Conservation (phyloP, 805 yeast species). For the Wickerhamiella brachini region DNA sequence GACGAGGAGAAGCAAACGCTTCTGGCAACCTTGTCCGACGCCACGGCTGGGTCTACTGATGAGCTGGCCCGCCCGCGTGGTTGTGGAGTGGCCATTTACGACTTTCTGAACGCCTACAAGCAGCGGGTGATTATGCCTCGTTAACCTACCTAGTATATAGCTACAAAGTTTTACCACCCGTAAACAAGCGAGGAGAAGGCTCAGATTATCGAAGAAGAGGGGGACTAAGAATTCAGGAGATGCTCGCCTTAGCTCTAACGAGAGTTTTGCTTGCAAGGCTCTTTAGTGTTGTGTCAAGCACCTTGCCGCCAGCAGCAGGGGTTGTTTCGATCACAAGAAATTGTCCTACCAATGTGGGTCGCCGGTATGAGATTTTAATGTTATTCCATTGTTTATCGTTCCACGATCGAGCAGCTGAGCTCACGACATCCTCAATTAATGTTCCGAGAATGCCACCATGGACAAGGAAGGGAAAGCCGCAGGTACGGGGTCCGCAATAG, state of each 20-base stretch:
- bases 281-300: slow-evolving; percentile 24
- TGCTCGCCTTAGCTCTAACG: slow-evolving; percentile 25
- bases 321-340: slow-evolving; percentile 51
- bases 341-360: slow-evolving; percentile 68
- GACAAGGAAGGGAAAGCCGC: slow-evolving; percentile 77
- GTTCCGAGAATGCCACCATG: slow-evolving; percentile 87
- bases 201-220: too few relatives aligned
- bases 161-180: too few relatives aligned
- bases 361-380: slow-evolving; percentile 37
- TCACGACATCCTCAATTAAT: slow-evolving; percentile 60
- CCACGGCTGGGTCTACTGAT: slow-evolving; percentile 30
- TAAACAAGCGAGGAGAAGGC: too few relatives aligned
- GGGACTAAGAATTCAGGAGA: not conserved
- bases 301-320: slow-evolving; percentile 19
- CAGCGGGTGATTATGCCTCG: slow-evolving; percentile 16
- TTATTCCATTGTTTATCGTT: slow-evolving; percentile 1
- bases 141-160: too few relatives aligned
- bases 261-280: slow-evolving; percentile 39
- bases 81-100: slow-evolving; percentile 56
- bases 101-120: slow-evolving; percentile 37
- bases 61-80: slow-evolving; percentile 46
- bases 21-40: slow-evolving; percentile 21
- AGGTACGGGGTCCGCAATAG: slow-evolving; percentile 62
- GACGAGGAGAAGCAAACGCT: slow-evolving; percentile 56
- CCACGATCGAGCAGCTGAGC: slow-evolving; percentile 30